Evolutionary conservation across 2,329 filamentous ascomycete species (phyloP).

Genomic region (Trichoderma koningiopsis): DNA sequence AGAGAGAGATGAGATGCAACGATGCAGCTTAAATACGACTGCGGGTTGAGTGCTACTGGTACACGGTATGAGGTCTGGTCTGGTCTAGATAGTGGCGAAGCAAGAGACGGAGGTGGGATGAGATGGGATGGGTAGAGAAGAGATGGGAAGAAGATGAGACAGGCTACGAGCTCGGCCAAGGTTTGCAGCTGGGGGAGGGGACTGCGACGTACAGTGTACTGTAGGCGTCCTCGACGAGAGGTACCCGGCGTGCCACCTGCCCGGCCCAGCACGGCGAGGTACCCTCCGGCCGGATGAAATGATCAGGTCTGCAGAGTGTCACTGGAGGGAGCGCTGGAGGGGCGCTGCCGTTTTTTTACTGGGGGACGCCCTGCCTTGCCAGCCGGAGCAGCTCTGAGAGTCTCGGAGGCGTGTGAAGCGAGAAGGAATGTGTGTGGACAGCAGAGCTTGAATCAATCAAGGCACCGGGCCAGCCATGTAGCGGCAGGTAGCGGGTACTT

Average conservation of each 20-base stretch:
- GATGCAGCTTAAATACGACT: neutral
- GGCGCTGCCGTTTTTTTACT: neutral
- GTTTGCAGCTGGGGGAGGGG: neutral
- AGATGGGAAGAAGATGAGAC: neutral
- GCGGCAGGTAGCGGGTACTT: neutral
- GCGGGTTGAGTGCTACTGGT: neutral
- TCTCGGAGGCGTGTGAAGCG: conserved; percentile 4
- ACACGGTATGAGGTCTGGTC: neutral
- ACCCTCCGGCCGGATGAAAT: neutral
- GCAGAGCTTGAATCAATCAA: neutral
- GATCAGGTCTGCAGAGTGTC: neutral
- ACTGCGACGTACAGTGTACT: neutral
- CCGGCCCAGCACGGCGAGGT: neutral
- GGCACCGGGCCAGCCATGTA: neutral
- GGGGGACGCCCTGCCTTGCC: neutral
- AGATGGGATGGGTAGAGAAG: neutral
- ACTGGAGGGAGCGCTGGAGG: neutral
- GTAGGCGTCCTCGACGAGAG: neutral
- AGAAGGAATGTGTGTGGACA: conserved; percentile 25
- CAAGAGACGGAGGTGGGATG: neutral
- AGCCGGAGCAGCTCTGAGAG: neutral
- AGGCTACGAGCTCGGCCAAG: neutral
- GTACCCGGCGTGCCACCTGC: neutral
- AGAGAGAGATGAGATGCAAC: neutral
- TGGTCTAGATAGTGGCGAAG: conserved; percentile 14